Evolutionary conservation across 352 stramenopile species (phyloP), one percentile per base, ranked within the genome.

Genomic region (Pythium brachiatum): DNA sequence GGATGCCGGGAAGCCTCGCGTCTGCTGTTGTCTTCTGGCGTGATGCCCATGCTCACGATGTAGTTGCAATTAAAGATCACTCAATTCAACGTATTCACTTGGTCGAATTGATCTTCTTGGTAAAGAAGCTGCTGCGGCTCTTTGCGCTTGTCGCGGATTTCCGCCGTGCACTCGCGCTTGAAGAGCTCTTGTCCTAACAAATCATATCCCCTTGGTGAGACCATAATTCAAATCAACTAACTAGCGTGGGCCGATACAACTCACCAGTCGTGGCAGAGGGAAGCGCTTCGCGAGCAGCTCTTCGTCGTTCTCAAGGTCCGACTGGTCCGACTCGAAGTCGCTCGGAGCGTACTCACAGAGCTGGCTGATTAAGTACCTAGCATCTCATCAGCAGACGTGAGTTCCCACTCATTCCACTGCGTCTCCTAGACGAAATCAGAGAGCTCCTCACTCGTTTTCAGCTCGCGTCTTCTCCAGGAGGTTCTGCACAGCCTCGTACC

Each of bases 1-100:
- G 83, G 83, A 6, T 93, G 81, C 44, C 82, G 83, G 0, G 83
- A 93, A 52, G 83, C 76, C 13, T 80, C 79, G 12, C 68, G 62
- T 3, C 50, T 93, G 20, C 55, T 93, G 43, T 72, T 79, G 2
- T 82, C 78, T 4, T 89, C 81, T 15, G 68, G 71, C 4, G 64
- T 53, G 2, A 57, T 81, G 8, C 72, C 74, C 7, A 62, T 59
- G 48, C 53, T 80, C 23, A 60, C 70, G 1, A 64, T 86, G 54
- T 64, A 53, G 39, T 8, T 31, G 29, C 5, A 2, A 52, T 54
- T 20, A 32, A 52, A 52, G 7, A 13, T 48, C 18, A 26, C 3
- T 27, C 41, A 15, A 8, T 15, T 26, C n/a, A n/a, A n/a, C n/a
- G 8, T 12, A 26, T 26, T 48, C 41, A 48, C 41, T 48, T 48